Evolutionary conservation across 805 yeast genomes (phyloP), one percentile per base, ranked within the genome.

Genomic region (Kodamaea neixiangensis): DNA sequence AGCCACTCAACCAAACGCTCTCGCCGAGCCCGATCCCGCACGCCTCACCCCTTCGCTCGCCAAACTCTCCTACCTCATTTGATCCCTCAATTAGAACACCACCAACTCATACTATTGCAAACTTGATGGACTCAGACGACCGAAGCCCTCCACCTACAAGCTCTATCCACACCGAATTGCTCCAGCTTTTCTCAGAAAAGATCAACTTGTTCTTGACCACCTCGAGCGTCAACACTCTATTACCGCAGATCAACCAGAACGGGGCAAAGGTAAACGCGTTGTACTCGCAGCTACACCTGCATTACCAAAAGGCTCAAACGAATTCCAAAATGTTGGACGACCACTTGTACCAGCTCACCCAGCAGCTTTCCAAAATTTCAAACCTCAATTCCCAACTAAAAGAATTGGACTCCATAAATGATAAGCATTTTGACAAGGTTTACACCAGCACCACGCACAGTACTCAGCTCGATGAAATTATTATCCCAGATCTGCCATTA

Each of bases 401-500:
- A 6, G 34, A 52, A 17, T 49, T 71, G 34, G 67, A 67, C 15
- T 59, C 56, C 15, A 25, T 59, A 9, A 72, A 73, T 49, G 46
- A 57, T 5, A 44, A 56, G 5, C 60, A 61, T 25, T 20, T 50
- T 3, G 55, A 56, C 5, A 46, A 55, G 20, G 62, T 72, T 1
- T 48, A 50, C 33, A 51, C 61, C 1, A 44, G 51, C 11, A 34
- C 42, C 3, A 54, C 53, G 2, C 47, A 52, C 2, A 51, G 54
- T 3, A 29, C 69, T 13, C 49, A 55, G 6, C 55, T 73, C 25
- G 76, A 72, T 44, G 72, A 71, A n/a, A 51, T 74, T 17, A 62
- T 72, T 4, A 62, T 69, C 6, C 71, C 77, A 3, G 78, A 74
- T 49, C 73, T 68, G 65, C 66, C 66, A 5, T 54, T 72, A 34